Conservation (phyloP, 345 rosid species). For the Melaleuca quinquenervia region DNA sequence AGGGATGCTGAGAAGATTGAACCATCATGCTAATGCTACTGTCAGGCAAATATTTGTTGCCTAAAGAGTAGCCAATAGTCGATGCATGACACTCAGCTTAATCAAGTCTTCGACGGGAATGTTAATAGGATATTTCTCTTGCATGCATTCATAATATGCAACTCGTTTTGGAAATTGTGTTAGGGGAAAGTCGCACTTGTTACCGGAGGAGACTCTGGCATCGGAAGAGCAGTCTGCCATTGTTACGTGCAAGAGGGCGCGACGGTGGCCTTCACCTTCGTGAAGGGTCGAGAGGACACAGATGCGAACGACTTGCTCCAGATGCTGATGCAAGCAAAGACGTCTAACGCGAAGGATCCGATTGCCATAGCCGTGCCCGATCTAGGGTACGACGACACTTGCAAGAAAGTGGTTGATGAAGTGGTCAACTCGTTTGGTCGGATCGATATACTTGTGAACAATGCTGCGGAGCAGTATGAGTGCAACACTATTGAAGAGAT, state of each 20-base stretch:
- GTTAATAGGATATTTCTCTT: neutral
- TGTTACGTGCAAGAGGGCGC: slow-evolving; percentile 52
- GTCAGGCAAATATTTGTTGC: neutral
- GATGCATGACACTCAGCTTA: neutral
- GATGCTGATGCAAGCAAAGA: slow-evolving; percentile 28
- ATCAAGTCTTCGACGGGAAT: neutral
- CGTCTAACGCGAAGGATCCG: slow-evolving; percentile 46
- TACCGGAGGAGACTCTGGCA: slow-evolving; percentile 82
- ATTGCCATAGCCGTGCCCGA: slow-evolving; percentile 35
- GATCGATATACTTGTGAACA: slow-evolving; percentile 60
- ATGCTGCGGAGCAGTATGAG: slow-evolving; percentile 58
- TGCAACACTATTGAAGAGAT: slow-evolving; percentile 41
- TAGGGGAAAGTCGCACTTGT: slow-evolving; percentile 73
- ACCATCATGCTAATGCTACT: rapidly evolving
- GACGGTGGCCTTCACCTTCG: slow-evolving; percentile 64
- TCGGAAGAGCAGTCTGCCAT: slow-evolving; percentile 56
- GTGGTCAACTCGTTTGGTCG: slow-evolving; percentile 47
- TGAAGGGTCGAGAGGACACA: slow-evolving; percentile 52
- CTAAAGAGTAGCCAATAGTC: neutral
- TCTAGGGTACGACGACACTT: slow-evolving; percentile 58
- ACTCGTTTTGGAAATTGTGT: neutral
- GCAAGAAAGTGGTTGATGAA: slow-evolving; percentile 53
- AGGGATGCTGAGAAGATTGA: neutral
- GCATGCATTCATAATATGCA: neutral
- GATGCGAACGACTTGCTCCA: slow-evolving; percentile 54